phyloP scores from a whole-genome alignment of 192 early-diverging fungal species.

The Allomyces arbusculus region DNA sequence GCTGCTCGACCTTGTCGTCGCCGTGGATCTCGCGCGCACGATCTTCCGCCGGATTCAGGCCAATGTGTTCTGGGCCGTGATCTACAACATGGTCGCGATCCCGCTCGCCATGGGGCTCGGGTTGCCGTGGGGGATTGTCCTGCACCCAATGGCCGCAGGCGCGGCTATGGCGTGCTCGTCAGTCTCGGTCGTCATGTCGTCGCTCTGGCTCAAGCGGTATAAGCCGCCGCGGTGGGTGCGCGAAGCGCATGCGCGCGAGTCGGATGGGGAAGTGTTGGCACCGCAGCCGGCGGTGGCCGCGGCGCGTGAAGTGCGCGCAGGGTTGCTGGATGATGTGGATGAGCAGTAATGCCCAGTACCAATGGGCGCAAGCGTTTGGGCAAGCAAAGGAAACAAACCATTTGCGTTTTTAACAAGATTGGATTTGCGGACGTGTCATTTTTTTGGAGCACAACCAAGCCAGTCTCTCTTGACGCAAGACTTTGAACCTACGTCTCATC shows the following conservation, averaged over 20 bases:
- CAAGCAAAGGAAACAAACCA: no score
- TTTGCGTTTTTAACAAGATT: no score
- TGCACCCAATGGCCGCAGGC: constrained; percentile 84
- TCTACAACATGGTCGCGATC: constrained; percentile 77
- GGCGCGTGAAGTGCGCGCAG: no score
- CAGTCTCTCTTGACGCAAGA: no score
- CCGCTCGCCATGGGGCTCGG: constrained; percentile 86
- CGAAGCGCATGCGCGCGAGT: no score
- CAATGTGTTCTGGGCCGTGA: constrained; percentile 76
- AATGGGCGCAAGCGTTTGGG: no score
- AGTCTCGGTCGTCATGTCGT: constrained; percentile 76
- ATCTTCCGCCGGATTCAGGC: constrained; percentile 69
- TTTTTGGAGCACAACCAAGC: no score
- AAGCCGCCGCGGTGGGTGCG: constrained; percentile 14
- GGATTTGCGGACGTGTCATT: no score
- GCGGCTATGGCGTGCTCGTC: constrained; percentile 83
- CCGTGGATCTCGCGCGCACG: constrained; percentile 58
- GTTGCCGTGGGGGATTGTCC: constrained; percentile 57
- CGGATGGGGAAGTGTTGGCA: background rate
- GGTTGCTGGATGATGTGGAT: no score
- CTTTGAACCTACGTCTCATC: no score
- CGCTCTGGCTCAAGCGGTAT: constrained; percentile 63
- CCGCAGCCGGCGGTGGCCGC: no score
- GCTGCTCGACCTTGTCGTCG: constrained; percentile 63
- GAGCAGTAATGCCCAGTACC: no score